phyloP scores from a whole-genome alignment of 176 grass and related monocot genomes.

The Triticum monococcum region DNA sequence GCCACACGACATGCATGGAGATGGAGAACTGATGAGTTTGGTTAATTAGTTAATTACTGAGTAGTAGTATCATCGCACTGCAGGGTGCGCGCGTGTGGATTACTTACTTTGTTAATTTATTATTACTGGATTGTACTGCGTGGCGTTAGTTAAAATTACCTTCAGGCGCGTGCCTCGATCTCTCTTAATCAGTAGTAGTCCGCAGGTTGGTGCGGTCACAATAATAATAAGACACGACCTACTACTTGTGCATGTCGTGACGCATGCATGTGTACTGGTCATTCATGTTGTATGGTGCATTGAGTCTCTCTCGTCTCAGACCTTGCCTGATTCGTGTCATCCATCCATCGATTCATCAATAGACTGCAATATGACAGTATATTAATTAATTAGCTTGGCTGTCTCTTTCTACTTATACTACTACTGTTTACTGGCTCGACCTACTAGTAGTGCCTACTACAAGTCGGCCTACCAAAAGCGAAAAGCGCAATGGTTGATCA shows the following conservation, averaged over 20 bases:
- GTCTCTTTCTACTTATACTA: neutral
- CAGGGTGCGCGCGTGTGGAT: neutral
- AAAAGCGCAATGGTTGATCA: neutral
- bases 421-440: neutral
- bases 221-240: conserved; percentile 35
- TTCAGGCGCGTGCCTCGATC: neutral
- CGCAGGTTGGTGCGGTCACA: neutral
- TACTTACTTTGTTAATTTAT: neutral
- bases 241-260: neutral
- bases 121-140: neutral
- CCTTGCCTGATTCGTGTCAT: neutral
- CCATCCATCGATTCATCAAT: neutral
- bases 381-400: neutral
- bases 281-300: neutral
- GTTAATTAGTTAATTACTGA: neutral
- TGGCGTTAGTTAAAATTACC: neutral
- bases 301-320: neutral
- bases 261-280: neutral
- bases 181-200: neutral
- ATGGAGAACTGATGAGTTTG: neutral
- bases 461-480: neutral
- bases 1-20: neutral
- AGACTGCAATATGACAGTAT: neutral
- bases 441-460: too few species aligned
- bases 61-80: neutral